A percentile compares a stretch with the other conserved stretches of the same genome.
Conservation (phyloP, 768 basidiomycete species). For the Rhizopogon vinicolor region DNA sequence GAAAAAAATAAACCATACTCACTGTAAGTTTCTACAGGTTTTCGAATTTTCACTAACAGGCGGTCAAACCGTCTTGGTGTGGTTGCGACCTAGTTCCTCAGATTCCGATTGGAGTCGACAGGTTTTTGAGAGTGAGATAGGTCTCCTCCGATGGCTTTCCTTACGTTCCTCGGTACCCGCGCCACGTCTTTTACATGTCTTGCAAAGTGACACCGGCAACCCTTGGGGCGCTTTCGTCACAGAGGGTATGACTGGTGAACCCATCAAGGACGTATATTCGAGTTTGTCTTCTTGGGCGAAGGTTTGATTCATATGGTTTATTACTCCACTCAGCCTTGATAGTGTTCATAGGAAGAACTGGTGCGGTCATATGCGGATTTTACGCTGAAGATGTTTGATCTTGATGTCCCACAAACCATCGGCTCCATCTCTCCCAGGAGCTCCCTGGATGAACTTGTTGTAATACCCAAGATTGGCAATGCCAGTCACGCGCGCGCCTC, state of each 20-base stretch:
- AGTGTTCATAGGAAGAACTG: conserved; percentile 4
- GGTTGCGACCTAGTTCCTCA: neutral
- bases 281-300: conserved; percentile 1
- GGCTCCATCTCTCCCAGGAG: neutral
- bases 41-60: conserved; percentile 4
- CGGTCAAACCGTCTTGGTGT: neutral
- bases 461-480: neutral
- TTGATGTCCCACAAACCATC: conserved; percentile 5
- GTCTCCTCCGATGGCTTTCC: conserved; percentile 1
- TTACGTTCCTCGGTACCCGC: neutral
- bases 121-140: neutral
- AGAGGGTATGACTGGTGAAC: neutral
- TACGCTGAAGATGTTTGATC: conserved; percentile 2
- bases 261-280: neutral
- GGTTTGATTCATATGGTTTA: neutral
- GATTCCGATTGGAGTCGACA: neutral
- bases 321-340: neutral
- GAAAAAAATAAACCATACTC: neutral
- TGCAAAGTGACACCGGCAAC: neutral
- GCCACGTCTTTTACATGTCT: neutral
- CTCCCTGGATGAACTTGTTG: neutral
- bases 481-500: neutral
- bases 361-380: conserved; percentile 9
- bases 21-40: neutral
- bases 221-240: neutral